Conservation (phyloP, 176 grass and related monocot species). For the Juncus inflexus region DNA sequence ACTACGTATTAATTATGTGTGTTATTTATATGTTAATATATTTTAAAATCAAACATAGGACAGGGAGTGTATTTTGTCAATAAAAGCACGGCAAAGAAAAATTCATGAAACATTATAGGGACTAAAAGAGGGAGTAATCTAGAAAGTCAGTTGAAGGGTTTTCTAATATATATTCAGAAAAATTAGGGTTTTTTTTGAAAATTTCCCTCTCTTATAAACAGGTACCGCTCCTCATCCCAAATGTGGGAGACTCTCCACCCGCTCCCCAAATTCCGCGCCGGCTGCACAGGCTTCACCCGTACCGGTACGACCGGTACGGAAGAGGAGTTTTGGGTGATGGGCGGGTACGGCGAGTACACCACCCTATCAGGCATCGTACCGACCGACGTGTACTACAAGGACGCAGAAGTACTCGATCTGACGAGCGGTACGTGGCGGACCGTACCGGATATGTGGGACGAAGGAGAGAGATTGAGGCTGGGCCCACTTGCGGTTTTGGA, state of each 20-base stretch:
- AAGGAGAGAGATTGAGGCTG: conserved; percentile 59
- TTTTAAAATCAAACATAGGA: too few relatives aligned
- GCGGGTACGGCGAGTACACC: conserved; percentile 62
- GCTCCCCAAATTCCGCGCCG: conserved; percentile 63
- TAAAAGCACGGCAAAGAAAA: too few relatives aligned
- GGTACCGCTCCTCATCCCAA: conserved; percentile 35
- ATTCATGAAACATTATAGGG: too few relatives aligned
- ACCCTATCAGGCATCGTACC: conserved; percentile 72
- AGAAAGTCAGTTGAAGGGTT: too few relatives aligned
- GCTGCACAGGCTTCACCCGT: conserved; percentile 60
- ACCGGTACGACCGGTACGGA: conserved; percentile 29
- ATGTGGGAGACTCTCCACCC: conserved; percentile 41
- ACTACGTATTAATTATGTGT: too few relatives aligned
- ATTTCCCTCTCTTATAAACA: not conserved
- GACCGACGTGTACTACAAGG: conserved; percentile 54
- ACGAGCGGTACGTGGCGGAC: conserved; percentile 70
- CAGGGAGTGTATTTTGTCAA: too few relatives aligned
- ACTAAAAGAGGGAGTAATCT: too few relatives aligned
- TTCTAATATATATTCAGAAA: too few relatives aligned
- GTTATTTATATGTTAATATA: too few relatives aligned
- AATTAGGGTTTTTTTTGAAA: too few relatives aligned
- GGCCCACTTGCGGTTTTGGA: conserved; percentile 47
- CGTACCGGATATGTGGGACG: conserved; percentile 72
- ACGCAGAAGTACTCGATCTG: conserved; percentile 64
- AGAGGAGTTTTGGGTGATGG: conserved; percentile 97